Conservation (phyloP, 148 eudicot genomes). For the Limonium bicolor region DNA sequence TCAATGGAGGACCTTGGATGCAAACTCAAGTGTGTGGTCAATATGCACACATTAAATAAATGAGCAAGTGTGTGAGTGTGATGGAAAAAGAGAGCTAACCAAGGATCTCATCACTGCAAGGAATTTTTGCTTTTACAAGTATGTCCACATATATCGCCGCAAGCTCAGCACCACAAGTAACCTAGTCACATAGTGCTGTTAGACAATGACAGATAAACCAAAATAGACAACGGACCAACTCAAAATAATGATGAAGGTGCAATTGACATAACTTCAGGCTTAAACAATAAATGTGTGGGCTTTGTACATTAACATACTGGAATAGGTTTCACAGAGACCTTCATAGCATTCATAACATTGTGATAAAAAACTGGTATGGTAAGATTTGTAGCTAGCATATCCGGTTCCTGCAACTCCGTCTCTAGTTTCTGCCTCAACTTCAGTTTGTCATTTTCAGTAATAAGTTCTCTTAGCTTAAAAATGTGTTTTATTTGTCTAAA, state of each 20-base stretch:
- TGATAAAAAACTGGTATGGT: not conserved
- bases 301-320: not conserved
- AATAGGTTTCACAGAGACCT: not conserved
- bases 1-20: not conserved
- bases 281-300: not conserved
- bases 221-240: no score
- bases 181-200: slow-evolving; percentile 19
- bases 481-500: no score
- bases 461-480: no score
- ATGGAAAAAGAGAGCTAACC: slow-evolving; percentile 43
- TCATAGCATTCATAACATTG: not conserved
- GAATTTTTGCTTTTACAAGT: slow-evolving; percentile 69
- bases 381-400: no score
- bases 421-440: no score
- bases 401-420: no score
- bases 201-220: not conserved
- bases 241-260: no score
- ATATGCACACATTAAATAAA: not conserved
- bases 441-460: no score
- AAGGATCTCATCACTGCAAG: slow-evolving; percentile 35
- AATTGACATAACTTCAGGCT: not conserved
- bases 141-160: slow-evolving; percentile 65
- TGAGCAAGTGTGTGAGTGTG: not conserved
- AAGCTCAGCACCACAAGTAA: slow-evolving; percentile 95
- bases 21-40: not conserved